Base-by-base conservation (phyloP, 2,329 filamentous ascomycete genomes). In the Hysterium pulicare region DNA sequence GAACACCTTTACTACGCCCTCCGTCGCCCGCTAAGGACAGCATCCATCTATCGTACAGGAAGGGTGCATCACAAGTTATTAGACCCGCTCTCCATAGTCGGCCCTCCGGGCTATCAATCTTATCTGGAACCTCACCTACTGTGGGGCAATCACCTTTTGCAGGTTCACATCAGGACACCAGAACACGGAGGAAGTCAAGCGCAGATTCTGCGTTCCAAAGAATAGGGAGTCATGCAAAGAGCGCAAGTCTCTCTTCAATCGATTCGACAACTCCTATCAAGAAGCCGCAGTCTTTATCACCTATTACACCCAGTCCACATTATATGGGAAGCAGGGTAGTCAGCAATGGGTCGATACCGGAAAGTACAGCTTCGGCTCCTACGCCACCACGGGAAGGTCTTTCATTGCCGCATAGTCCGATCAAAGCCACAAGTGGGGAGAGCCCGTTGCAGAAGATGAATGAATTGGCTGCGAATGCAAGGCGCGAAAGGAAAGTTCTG, bases 401-500 rank as follows among this genome's bases (percentile, higher is more conserved):
- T 9, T 59, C 55, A 6, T 47, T 41, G n/a, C 46, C 50, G 13
- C 73, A 77, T 37, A 84, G 81, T 50, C 79, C 83, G 4, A 75
- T 76, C 15, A 86, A 78, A 63, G 74, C 73, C 36, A 72, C 62
- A 22, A 70, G 68, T 54, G 65, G 57, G 47, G 61, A 59, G 64
- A 74, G 49, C 59, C 55, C 72, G 1, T 60, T 78, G 13, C 81
- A 84, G 42, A 75, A 81, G 6, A 72, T 86, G 47, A 86, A 81
- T 48, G 90, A 94, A 46, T 75, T 89, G 5, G 89, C 93, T 9
- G 80, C 86, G n/a, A 93, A 89, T 61, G 93, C 93, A 11, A 81
- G 93, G 22, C 81, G 89, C 26, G 93, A 97, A 67, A 82, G 93
- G 47, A 98, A 97, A 71, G 90, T 98, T 1, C 80, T 97, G 53